Evolutionary conservation across 331 rosid genomes (phyloP), one percentile per base, ranked within the genome.

Genomic region (Acacia pycnantha): DNA sequence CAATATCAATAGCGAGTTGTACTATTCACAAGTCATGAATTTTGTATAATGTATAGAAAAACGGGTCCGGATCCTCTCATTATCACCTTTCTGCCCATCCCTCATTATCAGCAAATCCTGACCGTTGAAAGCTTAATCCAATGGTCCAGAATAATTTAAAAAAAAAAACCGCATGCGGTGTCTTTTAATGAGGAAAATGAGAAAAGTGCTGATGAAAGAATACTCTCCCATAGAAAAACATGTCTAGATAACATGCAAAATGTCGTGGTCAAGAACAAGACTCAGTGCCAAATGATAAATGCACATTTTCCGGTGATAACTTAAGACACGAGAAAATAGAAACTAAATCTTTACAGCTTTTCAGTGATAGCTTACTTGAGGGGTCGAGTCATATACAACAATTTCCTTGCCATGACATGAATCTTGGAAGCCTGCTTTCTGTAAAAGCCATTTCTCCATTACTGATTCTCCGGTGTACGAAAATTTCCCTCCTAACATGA

Each of bases 401-500:
- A 76, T 83, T 73, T 85, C 92, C 19, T 85, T 82, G 77, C 85
- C 78, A 37, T 31, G 82, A 51, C 77, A 82, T 27, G 91, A 84
- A 74, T 84, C 89, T 31, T 62, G 84, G 21, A 85, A 70, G 77
- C 98, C 95, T 67, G 97, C 97, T 87, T 85, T 82, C 70, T 84
- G 89, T 77, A 94, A 82, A 79, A 94, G 92, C 87, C 88, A 70
- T 22, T 82, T 87, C 82, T 90, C 94, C 76, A 83, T 72, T 51
- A 87, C 59, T 29, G 97, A 77, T 79, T 87, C 91, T 8, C 97
- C 98, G 1, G 87, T 58, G 68, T 62, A 27, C 8, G 93, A 90
- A 85, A 91, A 94, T 41, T 81, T 80, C 65, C 97, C 95, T 72
- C 92, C 97, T 84, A 94, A 81, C 48, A 87, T 77, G 72, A 86